A percentile compares a stretch with the other conserved stretches of the same genome.
phyloP scores from a whole-genome alignment of 768 basidiomycete genomes.

The Leccinum sublutescens region DNA sequence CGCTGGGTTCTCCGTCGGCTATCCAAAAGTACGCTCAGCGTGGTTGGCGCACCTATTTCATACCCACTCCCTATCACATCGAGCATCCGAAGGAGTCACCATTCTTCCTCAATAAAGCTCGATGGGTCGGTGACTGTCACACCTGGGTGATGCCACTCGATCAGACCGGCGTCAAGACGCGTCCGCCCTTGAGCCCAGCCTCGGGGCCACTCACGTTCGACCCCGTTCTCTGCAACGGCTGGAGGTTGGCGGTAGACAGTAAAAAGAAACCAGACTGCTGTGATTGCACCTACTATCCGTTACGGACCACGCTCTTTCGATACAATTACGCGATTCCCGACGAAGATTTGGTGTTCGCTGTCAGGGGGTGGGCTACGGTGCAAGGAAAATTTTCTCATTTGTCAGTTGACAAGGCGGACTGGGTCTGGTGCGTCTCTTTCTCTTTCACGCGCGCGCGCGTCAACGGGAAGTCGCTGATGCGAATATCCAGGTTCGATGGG shows the following conservation, averaged over 20 bases:
- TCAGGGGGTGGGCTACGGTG: slow-evolving; percentile 8
- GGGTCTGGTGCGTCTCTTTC: slow-evolving; percentile 21
- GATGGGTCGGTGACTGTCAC: slow-evolving; percentile 33
- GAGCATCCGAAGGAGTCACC: slow-evolving; percentile 4
- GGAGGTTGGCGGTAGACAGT: background rate
- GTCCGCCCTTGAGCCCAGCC: slow-evolving; percentile 7
- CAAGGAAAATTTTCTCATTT: slow-evolving; percentile 5
- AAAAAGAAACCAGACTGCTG: rapidly evolving
- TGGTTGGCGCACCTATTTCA: slow-evolving; percentile 29
- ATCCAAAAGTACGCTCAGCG: slow-evolving; percentile 36
- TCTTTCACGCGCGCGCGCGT: background rate
- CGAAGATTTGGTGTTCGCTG: background rate
- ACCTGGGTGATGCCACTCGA: slow-evolving; percentile 35
- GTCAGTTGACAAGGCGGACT: slow-evolving; percentile 5
- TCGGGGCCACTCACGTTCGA: slow-evolving; percentile 20
- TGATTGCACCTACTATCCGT: background rate
- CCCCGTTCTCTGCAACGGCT: slow-evolving; percentile 20
- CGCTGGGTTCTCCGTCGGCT: slow-evolving; percentile 3
- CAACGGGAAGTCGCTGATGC: background rate
- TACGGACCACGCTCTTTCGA: slow-evolving; percentile 24
- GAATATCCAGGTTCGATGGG: slow-evolving; percentile 19
- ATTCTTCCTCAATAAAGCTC: slow-evolving; percentile 18
- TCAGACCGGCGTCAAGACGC: slow-evolving; percentile 12
- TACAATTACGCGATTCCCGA: slow-evolving; percentile 24
- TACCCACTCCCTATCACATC: slow-evolving; percentile 1